These are phyloP conservation scores for Apophysomyces elegans DNA, from an alignment of 371 early-diverging fungal species.

Conservation along the genomic window DNA sequence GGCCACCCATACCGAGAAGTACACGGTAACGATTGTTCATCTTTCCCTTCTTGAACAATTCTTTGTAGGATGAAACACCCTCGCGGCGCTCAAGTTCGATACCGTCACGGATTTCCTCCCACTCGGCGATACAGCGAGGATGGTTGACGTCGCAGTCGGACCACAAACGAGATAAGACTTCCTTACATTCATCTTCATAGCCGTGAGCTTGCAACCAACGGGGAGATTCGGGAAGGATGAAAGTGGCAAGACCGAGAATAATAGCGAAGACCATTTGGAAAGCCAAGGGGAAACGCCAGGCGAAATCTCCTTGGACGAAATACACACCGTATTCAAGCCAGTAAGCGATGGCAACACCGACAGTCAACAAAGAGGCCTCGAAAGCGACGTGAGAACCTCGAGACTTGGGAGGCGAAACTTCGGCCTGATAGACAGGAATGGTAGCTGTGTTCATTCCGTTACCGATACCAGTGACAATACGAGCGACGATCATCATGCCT, in stretches of 20 bases:
- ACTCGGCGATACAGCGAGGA: constrained; percentile 52
- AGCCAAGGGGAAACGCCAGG: constrained; percentile 54
- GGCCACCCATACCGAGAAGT: constrained; percentile 55
- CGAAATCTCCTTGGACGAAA: constrained; percentile 35
- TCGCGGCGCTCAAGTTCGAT: constrained; percentile 52
- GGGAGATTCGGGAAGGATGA: constrained; percentile 60
- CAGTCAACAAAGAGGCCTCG: constrained; percentile 37
- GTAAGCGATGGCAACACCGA: constrained; percentile 45
- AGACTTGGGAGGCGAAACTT: constrained; percentile 52
- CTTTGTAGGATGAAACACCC: constrained; percentile 46
- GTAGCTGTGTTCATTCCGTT: constrained; percentile 54
- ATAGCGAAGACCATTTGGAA: constrained; percentile 50
- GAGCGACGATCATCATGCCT: constrained; percentile 46
- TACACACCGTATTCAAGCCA: constrained; percentile 49
- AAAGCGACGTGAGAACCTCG: constrained; percentile 47
- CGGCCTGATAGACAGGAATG: constrained; percentile 55
- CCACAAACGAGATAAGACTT: constrained; percentile 45
- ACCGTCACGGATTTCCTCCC: constrained; percentile 52
- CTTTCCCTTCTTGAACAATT: constrained; percentile 48
- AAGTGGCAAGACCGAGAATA: constrained; percentile 43
- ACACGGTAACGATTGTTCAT: constrained; percentile 58
- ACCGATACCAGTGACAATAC: constrained; percentile 55
- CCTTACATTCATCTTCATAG: constrained; percentile 42
- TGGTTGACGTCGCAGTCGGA: constrained; percentile 47
- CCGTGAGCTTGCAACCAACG: constrained; percentile 62